Base-by-base conservation (phyloP, 176 grass and related monocot species). In the Hordeum marinum region DNA sequence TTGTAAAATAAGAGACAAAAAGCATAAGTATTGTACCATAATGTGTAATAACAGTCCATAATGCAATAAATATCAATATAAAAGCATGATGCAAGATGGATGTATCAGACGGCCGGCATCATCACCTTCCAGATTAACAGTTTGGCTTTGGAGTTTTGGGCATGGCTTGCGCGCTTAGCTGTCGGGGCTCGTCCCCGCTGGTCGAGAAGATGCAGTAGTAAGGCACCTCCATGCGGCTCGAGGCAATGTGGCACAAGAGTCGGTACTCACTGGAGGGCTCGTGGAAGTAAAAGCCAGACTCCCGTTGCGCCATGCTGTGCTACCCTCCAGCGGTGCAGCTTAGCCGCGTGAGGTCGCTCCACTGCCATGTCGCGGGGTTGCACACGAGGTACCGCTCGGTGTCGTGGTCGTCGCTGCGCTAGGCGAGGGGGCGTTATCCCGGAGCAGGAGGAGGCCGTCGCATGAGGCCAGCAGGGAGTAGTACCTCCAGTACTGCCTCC, bases 221-320 rank as follows among this genome's bases (percentile, higher is more conserved):
- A 35, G 34, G 34, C 34, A 35, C 34, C 34, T 35, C 34, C 4
- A 5, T 35, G 34, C 34, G 34, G 34, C 34, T 35, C 4, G 29
- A 29, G 29, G 34, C 4, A 3, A 50, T 15, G 46, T 50, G 71
- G 50, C 71, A 74, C 7, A 74, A 3, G 0, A 79, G 13, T 24
- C 37, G 23, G 24, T 29, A 79, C 58, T 79, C 37, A 3, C 58
- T 23, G 37, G 41, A 50, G 3, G 42, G 62, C 26, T 27, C 17
- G 27, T 80, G 62, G 41, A 80, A 50, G 78, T 67, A 80, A 41
- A 80, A 80, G 39, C 40, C 40, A 3, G 8, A 63, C 77, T 80
- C 77, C 15, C 1, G 5, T 6, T 9, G 8, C 20, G 8, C 8
- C 21, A 9, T 2, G 57, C 57, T 8, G 14, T 6, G 7, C 11